phyloP scores from a whole-genome alignment of 1,139 yeast species.

The Geotrichum siamense region DNA sequence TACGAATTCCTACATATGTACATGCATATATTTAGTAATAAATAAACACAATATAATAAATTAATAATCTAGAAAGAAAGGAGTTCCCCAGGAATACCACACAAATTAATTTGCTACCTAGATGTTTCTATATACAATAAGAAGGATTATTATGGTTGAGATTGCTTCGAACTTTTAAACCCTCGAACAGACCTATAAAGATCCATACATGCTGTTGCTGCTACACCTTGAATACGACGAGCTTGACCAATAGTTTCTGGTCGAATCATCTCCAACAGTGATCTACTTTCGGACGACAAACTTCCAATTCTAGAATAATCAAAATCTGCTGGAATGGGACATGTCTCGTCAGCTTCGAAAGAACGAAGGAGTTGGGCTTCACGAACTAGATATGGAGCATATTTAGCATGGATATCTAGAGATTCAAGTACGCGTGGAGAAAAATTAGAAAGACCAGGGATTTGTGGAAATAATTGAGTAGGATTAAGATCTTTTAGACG shows the following conservation, averaged over 20 bases:
- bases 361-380: slow-evolving; percentile 68
- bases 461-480: slow-evolving; percentile 31
- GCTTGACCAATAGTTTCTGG: slow-evolving; percentile 95
- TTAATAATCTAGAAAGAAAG: too few relatives aligned
- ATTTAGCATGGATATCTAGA: slow-evolving; percentile 71
- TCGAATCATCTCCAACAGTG: slow-evolving; percentile 61
- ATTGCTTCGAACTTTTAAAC: too few relatives aligned
- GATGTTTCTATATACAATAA: too few relatives aligned
- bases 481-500: slow-evolving; percentile 39
- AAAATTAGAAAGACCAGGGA: slow-evolving; percentile 26
- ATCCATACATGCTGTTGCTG: slow-evolving; percentile 51
- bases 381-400: slow-evolving; percentile 70
- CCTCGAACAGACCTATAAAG: slow-evolving; percentile 23
- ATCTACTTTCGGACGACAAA: slow-evolving; percentile 69
- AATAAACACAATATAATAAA: too few relatives aligned
- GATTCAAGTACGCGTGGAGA: slow-evolving; percentile 52
- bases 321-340: slow-evolving; percentile 57
- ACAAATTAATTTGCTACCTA: too few relatives aligned
- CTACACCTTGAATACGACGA: slow-evolving; percentile 85
- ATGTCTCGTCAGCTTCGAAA: slow-evolving; percentile 72
- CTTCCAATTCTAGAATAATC: slow-evolving; percentile 49
- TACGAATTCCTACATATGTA: too few relatives aligned
- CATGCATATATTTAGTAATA: too few relatives aligned
- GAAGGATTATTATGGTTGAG: too few relatives aligned
- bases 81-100: too few relatives aligned